A percentile compares a stretch with the other conserved stretches of the same genome.
Conservation (phyloP, 2,329 filamentous ascomycete species). For the Ilyonectria robusta region DNA sequence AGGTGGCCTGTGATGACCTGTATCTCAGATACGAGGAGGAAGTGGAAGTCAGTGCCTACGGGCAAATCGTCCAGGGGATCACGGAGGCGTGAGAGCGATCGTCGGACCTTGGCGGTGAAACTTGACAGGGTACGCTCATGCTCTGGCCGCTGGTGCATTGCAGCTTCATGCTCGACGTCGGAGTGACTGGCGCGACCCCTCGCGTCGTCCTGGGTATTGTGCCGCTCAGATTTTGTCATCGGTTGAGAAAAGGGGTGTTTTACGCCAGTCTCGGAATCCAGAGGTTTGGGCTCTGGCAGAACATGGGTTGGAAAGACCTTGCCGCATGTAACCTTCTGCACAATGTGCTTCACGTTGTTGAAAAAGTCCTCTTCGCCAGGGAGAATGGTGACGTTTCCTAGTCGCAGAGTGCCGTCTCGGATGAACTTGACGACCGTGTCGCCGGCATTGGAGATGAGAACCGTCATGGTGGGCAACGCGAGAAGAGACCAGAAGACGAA, state of each 20-base stretch:
- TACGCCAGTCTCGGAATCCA: neutral
- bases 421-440: slow-evolving; percentile 82
- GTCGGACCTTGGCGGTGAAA: slow-evolving; percentile 53
- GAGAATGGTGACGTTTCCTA: slow-evolving; percentile 73
- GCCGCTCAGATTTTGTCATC: slow-evolving; percentile 28
- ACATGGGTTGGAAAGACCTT: slow-evolving; percentile 51
- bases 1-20: slow-evolving; percentile 73
- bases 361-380: slow-evolving; percentile 68
- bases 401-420: slow-evolving; percentile 66
- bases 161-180: slow-evolving; percentile 6
- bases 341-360: slow-evolving; percentile 60
- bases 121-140: slow-evolving; percentile 34
- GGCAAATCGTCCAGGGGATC: slow-evolving; percentile 57
- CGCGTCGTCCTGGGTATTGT: slow-evolving; percentile 12
- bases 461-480: slow-evolving; percentile 89
- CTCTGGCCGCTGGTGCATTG: slow-evolving; percentile 38
- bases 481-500: slow-evolving; percentile 95
- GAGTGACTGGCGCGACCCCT: slow-evolving; percentile 29
- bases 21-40: slow-evolving; percentile 82
- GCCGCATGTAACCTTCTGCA: slow-evolving; percentile 61
- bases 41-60: slow-evolving; percentile 65
- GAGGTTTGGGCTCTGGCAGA: slow-evolving; percentile 7
- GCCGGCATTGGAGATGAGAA: slow-evolving; percentile 86
- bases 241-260: slow-evolving; percentile 10
- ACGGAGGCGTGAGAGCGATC: slow-evolving; percentile 53